Base-by-base conservation (phyloP, 176 grass and related monocot species). In the Zoysia pacifica region DNA sequence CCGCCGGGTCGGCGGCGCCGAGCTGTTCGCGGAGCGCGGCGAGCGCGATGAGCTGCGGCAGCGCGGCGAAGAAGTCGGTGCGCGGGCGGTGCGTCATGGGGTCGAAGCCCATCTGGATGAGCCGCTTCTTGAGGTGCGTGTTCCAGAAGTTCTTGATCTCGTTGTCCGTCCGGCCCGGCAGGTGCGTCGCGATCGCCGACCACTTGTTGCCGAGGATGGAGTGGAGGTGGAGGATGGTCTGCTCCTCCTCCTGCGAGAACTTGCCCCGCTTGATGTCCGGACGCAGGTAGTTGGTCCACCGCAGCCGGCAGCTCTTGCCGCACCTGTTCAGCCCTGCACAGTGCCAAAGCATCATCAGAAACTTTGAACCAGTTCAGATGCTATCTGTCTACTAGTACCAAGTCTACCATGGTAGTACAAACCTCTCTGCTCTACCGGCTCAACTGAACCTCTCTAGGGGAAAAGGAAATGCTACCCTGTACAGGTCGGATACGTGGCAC, bases 61-160 rank as follows among this genome's bases (percentile, higher is more conserved):
- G 78, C 50, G 93, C 86, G 51, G 82, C 74, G 70, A 90, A 86
- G 87, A 96, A 96, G 53, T 97, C 90, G 10, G 93, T 93, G 48
- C 93, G 73, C 1, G 88, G 90, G 43, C 88, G 93, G 83, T 97
- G 93, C 71, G 93, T 97, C 88, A 97, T 93, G 50, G 93, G 93
- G 79, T 97, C 93, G 80, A 97, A 76, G n/a, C 93, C 93, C 93
- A 97, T 97, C 83, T 92, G 87, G 63, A 93, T 89, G 48, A 97
- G 86, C 35, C 87, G 87, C 90, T 93, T 97, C 88, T 93, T 97
- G 69, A 97, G 90, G 76, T 97, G 93, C 35, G 93, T 97, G 90
- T 97, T 97, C 93, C 93, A 97, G 69, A 91, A 93, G 78, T 97
- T 97, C 74, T 97, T 97, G 73, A 97, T 93, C 75, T 97, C 93